Conservation (phyloP, 2,329 filamentous ascomycete genomes). For the Sclerotinia subarctica region DNA sequence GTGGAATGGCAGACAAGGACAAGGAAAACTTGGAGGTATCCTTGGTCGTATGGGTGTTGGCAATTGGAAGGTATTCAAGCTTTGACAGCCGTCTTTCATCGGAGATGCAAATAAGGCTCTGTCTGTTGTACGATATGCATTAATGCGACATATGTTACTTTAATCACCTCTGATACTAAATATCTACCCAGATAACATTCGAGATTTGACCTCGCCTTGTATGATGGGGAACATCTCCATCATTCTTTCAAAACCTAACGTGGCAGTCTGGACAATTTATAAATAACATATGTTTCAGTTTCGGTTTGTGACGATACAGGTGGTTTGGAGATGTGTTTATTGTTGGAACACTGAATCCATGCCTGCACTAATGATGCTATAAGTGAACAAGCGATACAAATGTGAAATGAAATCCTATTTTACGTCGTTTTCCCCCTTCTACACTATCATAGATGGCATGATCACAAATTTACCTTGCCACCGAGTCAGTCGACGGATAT, state of each 20-base stretch:
- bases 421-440: too few species aligned
- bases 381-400: too few species aligned
- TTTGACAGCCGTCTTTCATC: constrained; percentile 29
- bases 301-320: background rate
- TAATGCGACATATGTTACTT: background rate
- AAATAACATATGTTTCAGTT: background rate
- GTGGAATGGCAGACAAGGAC: constrained; percentile 59
- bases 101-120: background rate
- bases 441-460: too few species aligned
- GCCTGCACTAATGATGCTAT: too few species aligned
- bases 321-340: too few species aligned
- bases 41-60: constrained; percentile 53
- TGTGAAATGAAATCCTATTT: too few species aligned
- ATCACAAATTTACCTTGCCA: too few species aligned
- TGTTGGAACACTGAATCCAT: too few species aligned
- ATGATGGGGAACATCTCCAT: background rate
- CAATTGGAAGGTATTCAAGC: constrained; percentile 40
- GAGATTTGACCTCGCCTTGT: background rate
- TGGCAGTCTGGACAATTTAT: background rate
- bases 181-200: background rate
- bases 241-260: background rate
- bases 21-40: constrained; percentile 71
- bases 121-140: background rate
- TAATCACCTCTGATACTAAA: background rate
- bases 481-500: too few species aligned